A percentile compares a stretch with the other conserved stretches of the same genome.
Evolutionary conservation across 2,329 filamentous ascomycete genomes (phyloP).

Genomic region (Fusarium nygamai): DNA sequence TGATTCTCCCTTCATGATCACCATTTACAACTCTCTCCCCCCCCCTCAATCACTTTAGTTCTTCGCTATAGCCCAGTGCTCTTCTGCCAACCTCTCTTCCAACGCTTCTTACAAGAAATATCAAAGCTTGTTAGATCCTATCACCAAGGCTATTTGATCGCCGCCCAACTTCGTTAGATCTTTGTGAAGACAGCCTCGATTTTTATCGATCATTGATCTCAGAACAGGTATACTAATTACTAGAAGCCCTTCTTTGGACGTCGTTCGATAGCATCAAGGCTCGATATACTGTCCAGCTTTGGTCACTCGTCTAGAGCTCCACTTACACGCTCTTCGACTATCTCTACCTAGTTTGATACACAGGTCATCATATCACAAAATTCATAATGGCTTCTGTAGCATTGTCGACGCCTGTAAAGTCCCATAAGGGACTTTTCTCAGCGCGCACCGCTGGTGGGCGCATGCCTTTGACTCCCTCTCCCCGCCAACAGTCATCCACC

Average conservation of each 20-base stretch:
- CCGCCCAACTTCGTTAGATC: constrained; percentile 55
- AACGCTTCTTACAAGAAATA: constrained; percentile 42
- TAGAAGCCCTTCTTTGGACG: constrained; percentile 68
- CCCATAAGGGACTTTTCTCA: constrained; percentile 91
- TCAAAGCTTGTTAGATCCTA: constrained; percentile 60
- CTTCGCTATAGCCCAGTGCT: constrained; percentile 30
- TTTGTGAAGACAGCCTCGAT: constrained; percentile 57
- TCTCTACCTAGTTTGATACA: constrained; percentile 13
- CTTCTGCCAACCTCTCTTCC: constrained; percentile 39
- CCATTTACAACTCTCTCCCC: constrained; percentile 34
- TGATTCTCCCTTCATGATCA: constrained; percentile 41
- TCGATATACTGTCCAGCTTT: constrained; percentile 55
- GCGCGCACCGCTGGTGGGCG: constrained; percentile 93
- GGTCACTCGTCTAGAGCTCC: constrained; percentile 55
- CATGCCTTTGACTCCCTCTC: constrained; percentile 93
- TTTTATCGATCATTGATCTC: constrained; percentile 58
- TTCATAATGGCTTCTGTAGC: constrained; percentile 80
- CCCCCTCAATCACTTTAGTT: constrained; percentile 8
- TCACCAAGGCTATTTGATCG: constrained; percentile 60
- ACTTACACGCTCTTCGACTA: constrained; percentile 33
- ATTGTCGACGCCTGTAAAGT: constrained; percentile 93
- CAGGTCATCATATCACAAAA: constrained; percentile 28
- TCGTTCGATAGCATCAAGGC: constrained; percentile 57
- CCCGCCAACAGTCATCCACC: constrained; percentile 70
- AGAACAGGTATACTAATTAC: constrained; percentile 58